Percentiles rank a stretch among this genome's conserved stretches.
phyloP scores from a whole-genome alignment of 345 rosid genomes.

The Cardamine occulta region DNA sequence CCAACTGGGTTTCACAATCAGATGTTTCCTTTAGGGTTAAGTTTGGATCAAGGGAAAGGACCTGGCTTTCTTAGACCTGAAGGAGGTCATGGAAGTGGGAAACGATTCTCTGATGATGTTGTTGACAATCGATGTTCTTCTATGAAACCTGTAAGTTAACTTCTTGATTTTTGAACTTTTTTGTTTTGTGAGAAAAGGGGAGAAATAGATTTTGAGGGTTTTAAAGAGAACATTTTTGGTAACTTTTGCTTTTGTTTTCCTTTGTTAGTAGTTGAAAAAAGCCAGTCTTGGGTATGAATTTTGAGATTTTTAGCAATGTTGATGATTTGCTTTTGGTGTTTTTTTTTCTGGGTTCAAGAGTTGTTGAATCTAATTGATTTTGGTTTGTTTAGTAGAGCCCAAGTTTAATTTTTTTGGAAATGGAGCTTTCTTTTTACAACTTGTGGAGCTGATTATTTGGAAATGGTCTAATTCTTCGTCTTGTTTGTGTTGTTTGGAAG shows the following conservation, averaged over 20 bases:
- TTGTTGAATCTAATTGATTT: not conserved
- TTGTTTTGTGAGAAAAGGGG: slow-evolving; percentile 18
- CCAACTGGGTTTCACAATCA: slow-evolving; percentile 65
- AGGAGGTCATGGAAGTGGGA: slow-evolving; percentile 79
- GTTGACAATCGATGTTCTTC: slow-evolving; percentile 66
- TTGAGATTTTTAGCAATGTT: slow-evolving; percentile 9
- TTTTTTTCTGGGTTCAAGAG: not conserved
- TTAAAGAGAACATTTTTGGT: slow-evolving; percentile 6
- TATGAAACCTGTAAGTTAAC: slow-evolving; percentile 69
- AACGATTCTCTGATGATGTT: slow-evolving; percentile 72
- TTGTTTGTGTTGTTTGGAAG: slow-evolving; percentile 47
- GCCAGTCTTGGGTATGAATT: not conserved
- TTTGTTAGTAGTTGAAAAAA: not conserved
- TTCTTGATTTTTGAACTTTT: not conserved
- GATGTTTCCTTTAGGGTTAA: slow-evolving; percentile 79
- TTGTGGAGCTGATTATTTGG: not conserved
- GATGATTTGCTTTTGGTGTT: not conserved
- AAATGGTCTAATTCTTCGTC: not conserved
- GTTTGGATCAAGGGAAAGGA: slow-evolving; percentile 92
- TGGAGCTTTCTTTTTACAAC: not conserved
- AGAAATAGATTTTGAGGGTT: slow-evolving; percentile 5
- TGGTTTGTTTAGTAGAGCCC: not conserved
- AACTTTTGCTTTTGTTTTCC: not conserved
- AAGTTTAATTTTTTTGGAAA: no score
- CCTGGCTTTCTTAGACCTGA: slow-evolving; percentile 72